Conservation (phyloP, 2,329 filamentous ascomycete genomes). For the Penicillium sp. region DNA sequence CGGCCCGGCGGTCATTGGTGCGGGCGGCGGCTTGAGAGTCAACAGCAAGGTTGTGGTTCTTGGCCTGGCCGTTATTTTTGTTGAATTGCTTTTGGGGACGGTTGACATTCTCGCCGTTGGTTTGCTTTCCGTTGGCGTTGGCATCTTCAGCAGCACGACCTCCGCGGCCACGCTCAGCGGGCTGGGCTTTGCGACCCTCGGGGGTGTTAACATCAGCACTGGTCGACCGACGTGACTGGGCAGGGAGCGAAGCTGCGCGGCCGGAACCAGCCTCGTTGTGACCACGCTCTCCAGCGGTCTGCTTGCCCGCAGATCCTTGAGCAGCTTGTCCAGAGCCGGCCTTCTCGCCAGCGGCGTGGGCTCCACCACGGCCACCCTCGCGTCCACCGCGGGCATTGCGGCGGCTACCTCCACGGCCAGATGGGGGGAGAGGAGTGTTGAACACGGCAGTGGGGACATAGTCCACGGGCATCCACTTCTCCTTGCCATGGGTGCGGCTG, state of each 20-base stretch:
- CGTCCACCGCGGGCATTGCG: conserved; percentile 61
- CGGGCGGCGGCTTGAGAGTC: conserved; percentile 41
- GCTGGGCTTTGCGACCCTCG: conserved; percentile 39
- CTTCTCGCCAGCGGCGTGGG: conserved; percentile 45
- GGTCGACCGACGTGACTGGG: conserved; percentile 40
- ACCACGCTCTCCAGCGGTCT: conserved; percentile 38
- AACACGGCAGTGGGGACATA: conserved; percentile 86
- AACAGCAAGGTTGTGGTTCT: conserved; percentile 33
- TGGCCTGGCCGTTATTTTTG: conserved; percentile 38
- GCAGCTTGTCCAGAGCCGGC: conserved; percentile 31
- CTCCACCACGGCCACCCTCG: conserved; percentile 52
- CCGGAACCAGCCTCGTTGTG: conserved; percentile 40
- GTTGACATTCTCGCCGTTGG: conserved; percentile 34
- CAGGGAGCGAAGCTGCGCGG: conserved; percentile 47
- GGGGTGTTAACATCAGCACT: conserved; percentile 36
- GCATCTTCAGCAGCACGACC: conserved; percentile 38
- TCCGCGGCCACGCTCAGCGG: conserved; percentile 36
- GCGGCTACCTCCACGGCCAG: conserved; percentile 57
- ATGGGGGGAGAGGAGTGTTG: conserved; percentile 70
- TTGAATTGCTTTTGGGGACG: conserved; percentile 41
- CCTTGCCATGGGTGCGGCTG: conserved; percentile 68
- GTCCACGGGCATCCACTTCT: conserved; percentile 82
- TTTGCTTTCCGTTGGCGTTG: conserved; percentile 31
- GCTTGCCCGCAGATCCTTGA: conserved; percentile 34
- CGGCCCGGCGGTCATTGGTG: conserved; percentile 42